A percentile compares a stretch with the other conserved stretches of the same genome.
Evolutionary conservation across 2,329 filamentous ascomycete genomes (phyloP).

Genomic region (Colletotrichum shisoi): DNA sequence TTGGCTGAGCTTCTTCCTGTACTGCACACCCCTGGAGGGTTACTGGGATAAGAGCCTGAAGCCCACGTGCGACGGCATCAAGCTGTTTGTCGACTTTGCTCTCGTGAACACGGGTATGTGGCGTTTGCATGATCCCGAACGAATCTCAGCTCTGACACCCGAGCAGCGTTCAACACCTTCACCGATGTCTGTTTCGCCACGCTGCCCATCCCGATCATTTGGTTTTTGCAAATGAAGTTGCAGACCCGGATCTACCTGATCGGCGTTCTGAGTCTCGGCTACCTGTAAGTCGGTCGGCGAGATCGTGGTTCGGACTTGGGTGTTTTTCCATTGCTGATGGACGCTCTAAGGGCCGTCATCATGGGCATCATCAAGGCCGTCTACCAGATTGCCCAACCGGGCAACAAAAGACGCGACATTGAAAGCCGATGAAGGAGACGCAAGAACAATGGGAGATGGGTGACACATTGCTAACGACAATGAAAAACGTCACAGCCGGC

Average conservation of each 20-base stretch:
- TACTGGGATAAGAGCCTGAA: slow-evolving; percentile 41
- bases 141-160: not conserved
- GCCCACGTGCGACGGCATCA: slow-evolving; percentile 39
- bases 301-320: fast-evolving
- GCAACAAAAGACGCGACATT: slow-evolving; percentile 48
- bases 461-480: not conserved
- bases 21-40: slow-evolving; percentile 42
- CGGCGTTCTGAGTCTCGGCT: slow-evolving; percentile 53
- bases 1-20: slow-evolving; percentile 41
- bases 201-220: slow-evolving; percentile 54
- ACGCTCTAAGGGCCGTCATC: slow-evolving; percentile 48
- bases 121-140: no score
- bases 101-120: slow-evolving; percentile 47
- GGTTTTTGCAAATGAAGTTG: slow-evolving; percentile 52
- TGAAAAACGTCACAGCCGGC: slow-evolving; percentile 22
- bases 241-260: slow-evolving; percentile 52
- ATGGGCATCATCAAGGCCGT: slow-evolving; percentile 53
- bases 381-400: slow-evolving; percentile 49
- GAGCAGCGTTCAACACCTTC: slow-evolving; percentile 51
- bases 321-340: not conserved
- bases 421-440: slow-evolving; percentile 36
- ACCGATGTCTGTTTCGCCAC: slow-evolving; percentile 56
- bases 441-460: no score
- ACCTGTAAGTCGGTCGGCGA: slow-evolving; percentile 47
- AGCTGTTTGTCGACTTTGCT: slow-evolving; percentile 49